Conservation (phyloP, 192 early-diverging fungal genomes). For the Diversispora eburnea region DNA sequence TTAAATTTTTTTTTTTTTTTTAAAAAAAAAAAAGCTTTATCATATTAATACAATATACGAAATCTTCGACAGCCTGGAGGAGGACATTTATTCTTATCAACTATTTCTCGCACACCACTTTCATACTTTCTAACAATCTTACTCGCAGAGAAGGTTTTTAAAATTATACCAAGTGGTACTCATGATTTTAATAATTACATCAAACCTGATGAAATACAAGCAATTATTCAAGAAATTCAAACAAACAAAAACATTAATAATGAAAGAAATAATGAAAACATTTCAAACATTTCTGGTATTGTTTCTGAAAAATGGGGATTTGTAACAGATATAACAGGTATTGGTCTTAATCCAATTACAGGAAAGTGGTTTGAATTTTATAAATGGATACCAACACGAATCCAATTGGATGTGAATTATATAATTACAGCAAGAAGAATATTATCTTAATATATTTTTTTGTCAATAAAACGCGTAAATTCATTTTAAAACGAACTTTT, state of each 20-base stretch:
- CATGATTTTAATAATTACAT: conserved; percentile 86
- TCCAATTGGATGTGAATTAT: conserved; percentile 16
- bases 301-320: background rate
- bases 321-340: conserved; percentile 2
- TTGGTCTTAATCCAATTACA: conserved; percentile 11
- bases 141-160: conserved; percentile 75
- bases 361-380: conserved; percentile 7
- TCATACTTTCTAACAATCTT: conserved; percentile 76
- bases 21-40: background rate
- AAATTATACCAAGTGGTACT: conserved; percentile 78
- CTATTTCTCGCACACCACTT: conserved; percentile 82
- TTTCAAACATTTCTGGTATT: background rate
- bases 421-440: conserved; percentile 5
- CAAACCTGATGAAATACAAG: conserved; percentile 66
- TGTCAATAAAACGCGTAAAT: conserved; percentile 1
- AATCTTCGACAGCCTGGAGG: conserved; percentile 47
- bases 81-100: conserved; percentile 77
- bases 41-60: background rate
- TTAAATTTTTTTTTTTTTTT: conserved; percentile 6
- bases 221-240: conserved; percentile 49
- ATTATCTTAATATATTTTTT: too few species aligned
- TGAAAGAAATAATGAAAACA: background rate
- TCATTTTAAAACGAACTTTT: background rate
- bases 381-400: background rate
- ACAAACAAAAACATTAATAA: conserved; percentile 30